phyloP scores from a whole-genome alignment of 148 eudicot genomes.

The Camellia sinensis region DNA sequence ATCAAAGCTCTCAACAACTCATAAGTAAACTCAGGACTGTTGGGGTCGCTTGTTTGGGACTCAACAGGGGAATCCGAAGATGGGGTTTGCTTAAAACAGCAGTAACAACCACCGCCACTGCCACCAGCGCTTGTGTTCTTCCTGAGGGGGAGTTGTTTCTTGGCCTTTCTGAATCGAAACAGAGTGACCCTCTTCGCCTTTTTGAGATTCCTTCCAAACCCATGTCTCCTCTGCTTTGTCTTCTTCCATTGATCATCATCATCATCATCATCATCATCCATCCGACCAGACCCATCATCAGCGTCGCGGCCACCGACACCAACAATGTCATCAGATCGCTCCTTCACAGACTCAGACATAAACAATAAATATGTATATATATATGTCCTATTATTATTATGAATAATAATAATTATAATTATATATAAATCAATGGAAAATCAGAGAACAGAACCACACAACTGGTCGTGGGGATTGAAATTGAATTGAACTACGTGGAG shows the following conservation, averaged over 20 bases:
- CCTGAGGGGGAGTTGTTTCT: slow-evolving; percentile 25
- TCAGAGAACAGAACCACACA: background rate
- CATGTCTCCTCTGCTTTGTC: background rate
- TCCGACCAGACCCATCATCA: background rate
- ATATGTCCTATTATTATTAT: background rate
- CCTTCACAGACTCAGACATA: slow-evolving; percentile 3
- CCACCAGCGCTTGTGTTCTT: slow-evolving; percentile 4
- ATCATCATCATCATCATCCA: background rate
- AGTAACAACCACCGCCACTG: slow-evolving; percentile 32
- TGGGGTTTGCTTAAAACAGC: slow-evolving; percentile 40
- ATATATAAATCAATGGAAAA: background rate
- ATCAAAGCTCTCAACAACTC: slow-evolving; percentile 52
- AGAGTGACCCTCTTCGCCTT: slow-evolving; percentile 19
- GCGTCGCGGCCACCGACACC: background rate
- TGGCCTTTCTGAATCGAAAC: slow-evolving; percentile 30
- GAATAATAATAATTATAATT: too few species aligned
- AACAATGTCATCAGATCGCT: slow-evolving; percentile 7
- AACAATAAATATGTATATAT: background rate
- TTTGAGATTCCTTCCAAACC: background rate
- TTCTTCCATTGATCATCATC: background rate
- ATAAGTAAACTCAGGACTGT: slow-evolving; percentile 31
- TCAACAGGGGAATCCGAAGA: slow-evolving; percentile 35
- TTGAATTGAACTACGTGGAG: background rate
- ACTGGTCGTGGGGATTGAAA: background rate
- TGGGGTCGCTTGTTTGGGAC: slow-evolving; percentile 34